Percentiles rank a stretch among this genome's conserved stretches.
Evolutionary conservation across 257 asterid species (phyloP).

Genomic region (Capsicum baccatum): DNA sequence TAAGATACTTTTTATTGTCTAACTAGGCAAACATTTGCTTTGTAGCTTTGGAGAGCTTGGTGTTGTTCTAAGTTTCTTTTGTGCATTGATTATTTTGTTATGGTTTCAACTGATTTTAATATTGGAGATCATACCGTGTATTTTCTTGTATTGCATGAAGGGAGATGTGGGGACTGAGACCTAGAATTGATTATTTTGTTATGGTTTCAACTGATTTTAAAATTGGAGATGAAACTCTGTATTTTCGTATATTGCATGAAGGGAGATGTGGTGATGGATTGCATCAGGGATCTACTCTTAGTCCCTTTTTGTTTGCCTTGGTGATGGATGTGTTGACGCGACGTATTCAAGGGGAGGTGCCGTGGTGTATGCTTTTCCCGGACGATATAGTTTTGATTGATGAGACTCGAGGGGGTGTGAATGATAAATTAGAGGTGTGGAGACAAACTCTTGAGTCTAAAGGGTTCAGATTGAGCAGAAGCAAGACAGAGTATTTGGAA

Average conservation of each 20-base stretch:
- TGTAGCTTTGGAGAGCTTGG: background rate
- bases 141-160: conserved; percentile 11
- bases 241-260: background rate
- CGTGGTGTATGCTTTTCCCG: too few relatives aligned
- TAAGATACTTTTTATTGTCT: conserved; percentile 17
- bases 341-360: too few relatives aligned
- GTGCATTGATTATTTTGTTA: background rate
- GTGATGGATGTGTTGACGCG: too few relatives aligned
- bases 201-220: conserved; percentile 16
- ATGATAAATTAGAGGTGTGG: too few relatives aligned
- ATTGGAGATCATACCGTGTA: conserved; percentile 2
- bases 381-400: too few relatives aligned
- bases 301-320: too few relatives aligned
- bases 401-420: too few relatives aligned
- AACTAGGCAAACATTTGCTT: conserved; percentile 13
- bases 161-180: background rate
- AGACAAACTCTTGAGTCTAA: too few relatives aligned
- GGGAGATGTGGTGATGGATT: conserved; percentile 11
- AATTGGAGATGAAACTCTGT: conserved; percentile 12
- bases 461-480: too few relatives aligned
- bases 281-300: too few relatives aligned
- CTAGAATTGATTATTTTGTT: background rate
- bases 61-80: conserved; percentile 15
- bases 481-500: too few relatives aligned
- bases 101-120: conserved; percentile 20